Base-by-base conservation (phyloP, 345 rosid species). In the Nephelium lappaceum region DNA sequence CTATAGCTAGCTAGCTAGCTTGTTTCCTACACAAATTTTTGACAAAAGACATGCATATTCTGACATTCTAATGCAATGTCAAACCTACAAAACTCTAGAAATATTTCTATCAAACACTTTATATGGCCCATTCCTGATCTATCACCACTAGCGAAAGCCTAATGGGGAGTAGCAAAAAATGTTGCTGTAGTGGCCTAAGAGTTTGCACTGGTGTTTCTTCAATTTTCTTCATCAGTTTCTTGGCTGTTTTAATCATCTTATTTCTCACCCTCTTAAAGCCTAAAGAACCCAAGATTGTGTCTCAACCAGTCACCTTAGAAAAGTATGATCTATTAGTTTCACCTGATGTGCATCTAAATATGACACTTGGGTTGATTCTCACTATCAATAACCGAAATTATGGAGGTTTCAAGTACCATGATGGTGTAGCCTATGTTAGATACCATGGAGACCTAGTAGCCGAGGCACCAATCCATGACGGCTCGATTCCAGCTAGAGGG, bases 251-350 rank as follows among this genome's bases (percentile, higher is more conserved):
- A 5, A 18, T 58, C 15, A 41, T 71, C 68, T 60, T 87, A 24
- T 71, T 27, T 53, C 72, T 84, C 80, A 87, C 86, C 55, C 39
- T 86, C 36, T 80, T 87, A 11, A 87, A 87, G 75, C 87, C 89
- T 6, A 82, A 71, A 49, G 63, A 84, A 14, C 89, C 90, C 23
- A 77, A 69, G 39, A 49, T 87, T 63, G 64, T 41, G 60, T 5
- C 73, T n/a, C 81, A 80, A 11, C 64, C 89, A 0, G 81, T 71
- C 4, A 72, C 58, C 61, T 74, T 87, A 0, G 63, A 83, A 55
- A 6, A 49, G 27, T 1, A 72, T 11, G 5, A 65, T 4, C 6
- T 39, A 19, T 9, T 39, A 11, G 5, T 19, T 19, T 18, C 23
- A 8, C 80, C 81, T 0, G 3, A 0, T 0, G 31, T 60, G 2